phyloP scores from a whole-genome alignment of 192 early-diverging fungal genomes.

The Coemansia sp. region DNA sequence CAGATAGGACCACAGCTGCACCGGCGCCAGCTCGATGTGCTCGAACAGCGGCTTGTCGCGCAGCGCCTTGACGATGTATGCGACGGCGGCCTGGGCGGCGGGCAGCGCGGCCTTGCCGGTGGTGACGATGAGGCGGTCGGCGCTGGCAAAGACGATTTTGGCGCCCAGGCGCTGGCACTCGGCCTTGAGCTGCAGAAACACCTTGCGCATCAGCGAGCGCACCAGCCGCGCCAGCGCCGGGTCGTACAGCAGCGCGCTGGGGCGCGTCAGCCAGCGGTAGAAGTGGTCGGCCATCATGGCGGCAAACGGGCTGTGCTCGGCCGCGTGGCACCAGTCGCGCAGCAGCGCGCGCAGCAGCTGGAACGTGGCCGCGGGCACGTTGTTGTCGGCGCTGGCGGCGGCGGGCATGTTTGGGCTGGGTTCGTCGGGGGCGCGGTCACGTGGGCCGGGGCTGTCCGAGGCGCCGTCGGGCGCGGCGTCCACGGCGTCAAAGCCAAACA shows the following conservation, averaged over 20 bases:
- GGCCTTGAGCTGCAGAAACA: constrained; percentile 76
- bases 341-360: constrained; percentile 72
- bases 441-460: too few species aligned
- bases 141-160: constrained; percentile 70
- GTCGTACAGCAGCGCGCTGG: constrained; percentile 75
- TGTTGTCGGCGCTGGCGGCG: constrained; percentile 18
- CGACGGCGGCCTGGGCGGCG: constrained; percentile 68
- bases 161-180: constrained; percentile 78
- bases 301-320: constrained; percentile 60
- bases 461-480: constrained; percentile 7
- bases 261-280: constrained; percentile 82
- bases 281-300: constrained; percentile 78
- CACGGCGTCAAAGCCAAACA: constrained; percentile 37
- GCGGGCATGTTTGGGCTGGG: too few species aligned
- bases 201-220: constrained; percentile 85
- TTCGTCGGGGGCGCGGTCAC: too few species aligned
- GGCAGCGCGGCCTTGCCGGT: constrained; percentile 73
- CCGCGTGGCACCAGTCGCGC: constrained; percentile 73
- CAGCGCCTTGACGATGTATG: constrained; percentile 69
- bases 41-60: constrained; percentile 71
- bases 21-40: constrained; percentile 63
- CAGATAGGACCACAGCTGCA: constrained; percentile 72
- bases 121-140: constrained; percentile 75
- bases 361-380: constrained; percentile 55
- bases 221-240: constrained; percentile 74